A percentile compares a stretch with the other conserved stretches of the same genome.
phyloP scores from a whole-genome alignment of 2,329 filamentous ascomycete genomes.

The Westerdykella sp. region DNA sequence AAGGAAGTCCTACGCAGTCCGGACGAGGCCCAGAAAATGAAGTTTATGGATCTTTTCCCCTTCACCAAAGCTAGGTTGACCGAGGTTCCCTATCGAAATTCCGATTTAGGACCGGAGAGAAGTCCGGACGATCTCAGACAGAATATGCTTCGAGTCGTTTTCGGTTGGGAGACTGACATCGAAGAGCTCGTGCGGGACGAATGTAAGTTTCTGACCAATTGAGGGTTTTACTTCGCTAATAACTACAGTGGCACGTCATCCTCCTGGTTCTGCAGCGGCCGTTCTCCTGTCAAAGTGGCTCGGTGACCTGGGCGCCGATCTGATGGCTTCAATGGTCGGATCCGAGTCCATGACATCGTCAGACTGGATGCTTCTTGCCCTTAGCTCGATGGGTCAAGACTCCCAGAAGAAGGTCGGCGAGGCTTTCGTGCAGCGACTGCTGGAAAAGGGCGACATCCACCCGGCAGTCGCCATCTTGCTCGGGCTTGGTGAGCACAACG shows the following conservation, averaged over 20 bases:
- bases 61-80: conserved; percentile 73
- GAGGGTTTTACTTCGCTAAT: conserved; percentile 10
- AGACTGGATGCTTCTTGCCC: conserved; percentile 93
- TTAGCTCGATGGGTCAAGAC: conserved; percentile 72
- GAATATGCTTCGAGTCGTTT: conserved; percentile 90
- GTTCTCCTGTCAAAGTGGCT: conserved; percentile 91
- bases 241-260: conserved; percentile 58
- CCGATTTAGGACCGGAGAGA: conserved; percentile 45
- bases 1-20: conserved; percentile 77
- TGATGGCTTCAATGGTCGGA: conserved; percentile 67
- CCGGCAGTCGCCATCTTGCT: conserved; percentile 89
- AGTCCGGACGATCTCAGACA: conserved; percentile 67
- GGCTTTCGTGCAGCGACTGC: conserved; percentile 80
- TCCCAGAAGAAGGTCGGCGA: conserved; percentile 87
- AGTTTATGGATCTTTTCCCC: conserved; percentile 73
- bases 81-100: conserved; percentile 74
- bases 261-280: conserved; percentile 64
- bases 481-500: conserved; percentile 83
- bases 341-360: conserved; percentile 85
- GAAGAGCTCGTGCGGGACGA: conserved; percentile 79
- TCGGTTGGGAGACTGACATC: conserved; percentile 87
- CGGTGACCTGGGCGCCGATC: conserved; percentile 73
- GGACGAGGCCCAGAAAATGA: conserved; percentile 54
- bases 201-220: conserved; percentile 38
- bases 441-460: conserved; percentile 86